Conservation (phyloP, 1,284 basidiomycete genomes). For the Malassezia vespertilionis region DNA sequence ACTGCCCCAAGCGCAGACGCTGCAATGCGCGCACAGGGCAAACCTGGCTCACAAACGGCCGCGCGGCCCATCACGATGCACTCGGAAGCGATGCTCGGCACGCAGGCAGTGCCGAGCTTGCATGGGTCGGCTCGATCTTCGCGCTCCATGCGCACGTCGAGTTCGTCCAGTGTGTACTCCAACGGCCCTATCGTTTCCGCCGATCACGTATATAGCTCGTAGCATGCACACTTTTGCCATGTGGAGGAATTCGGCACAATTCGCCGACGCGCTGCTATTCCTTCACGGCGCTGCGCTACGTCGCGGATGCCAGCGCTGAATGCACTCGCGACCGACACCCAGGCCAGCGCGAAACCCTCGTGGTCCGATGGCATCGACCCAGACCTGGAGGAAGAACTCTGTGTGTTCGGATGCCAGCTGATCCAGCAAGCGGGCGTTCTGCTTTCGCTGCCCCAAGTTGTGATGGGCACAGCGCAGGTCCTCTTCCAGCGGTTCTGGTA, state of each 20-base stretch:
- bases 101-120: too few relatives aligned
- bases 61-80: too few relatives aligned
- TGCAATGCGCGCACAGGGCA: too few relatives aligned
- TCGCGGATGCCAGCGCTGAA: slow-evolving; percentile 55
- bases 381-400: slow-evolving; percentile 71
- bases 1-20: too few relatives aligned
- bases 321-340: slow-evolving; percentile 68
- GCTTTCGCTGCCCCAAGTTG: slow-evolving; percentile 86
- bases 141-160: too few relatives aligned
- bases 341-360: slow-evolving; percentile 70
- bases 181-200: too few relatives aligned
- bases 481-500: slow-evolving; percentile 95
- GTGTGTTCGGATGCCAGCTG: slow-evolving; percentile 66
- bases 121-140: too few relatives aligned
- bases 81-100: too few relatives aligned
- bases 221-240: too few relatives aligned
- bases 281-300: too few relatives aligned
- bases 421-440: slow-evolving; percentile 89
- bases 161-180: not conserved
- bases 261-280: not conserved
- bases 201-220: too few relatives aligned
- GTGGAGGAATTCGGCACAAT: not conserved
- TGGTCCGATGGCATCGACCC: slow-evolving; percentile 65
- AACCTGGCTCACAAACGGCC: too few relatives aligned
- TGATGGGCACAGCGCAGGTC: slow-evolving; percentile 89